phyloP scores from a whole-genome alignment of 176 grass and related monocot genomes.

The Paspalum vaginatum region DNA sequence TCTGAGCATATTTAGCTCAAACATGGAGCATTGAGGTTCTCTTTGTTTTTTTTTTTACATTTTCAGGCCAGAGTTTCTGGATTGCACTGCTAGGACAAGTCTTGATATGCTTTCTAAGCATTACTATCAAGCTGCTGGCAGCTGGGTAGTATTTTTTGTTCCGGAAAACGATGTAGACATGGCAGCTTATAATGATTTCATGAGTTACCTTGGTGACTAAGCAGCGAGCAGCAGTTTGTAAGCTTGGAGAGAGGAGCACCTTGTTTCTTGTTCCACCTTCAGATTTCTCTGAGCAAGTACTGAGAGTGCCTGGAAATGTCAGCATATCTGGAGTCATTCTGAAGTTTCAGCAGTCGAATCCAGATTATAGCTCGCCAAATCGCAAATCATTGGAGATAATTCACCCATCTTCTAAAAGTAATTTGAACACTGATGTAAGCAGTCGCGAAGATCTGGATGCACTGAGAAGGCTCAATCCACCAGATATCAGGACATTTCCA shows the following conservation, averaged over 20 bases:
- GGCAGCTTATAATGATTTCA: slow-evolving; percentile 91
- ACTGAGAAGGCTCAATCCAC: slow-evolving; percentile 41
- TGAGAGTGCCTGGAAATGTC: slow-evolving; percentile 91
- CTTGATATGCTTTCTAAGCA: slow-evolving; percentile 96
- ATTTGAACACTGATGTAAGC: slow-evolving; percentile 26
- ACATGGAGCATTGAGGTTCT: slow-evolving; percentile 10
- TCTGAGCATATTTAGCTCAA: slow-evolving; percentile 4
- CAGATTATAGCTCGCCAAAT: slow-evolving; percentile 50
- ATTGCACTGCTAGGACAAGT: slow-evolving; percentile 88
- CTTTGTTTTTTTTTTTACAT: slow-evolving; percentile 38
- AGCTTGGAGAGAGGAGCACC: slow-evolving; percentile 80
- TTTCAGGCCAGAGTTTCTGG: slow-evolving; percentile 79
- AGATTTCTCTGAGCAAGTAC: slow-evolving; percentile 90
- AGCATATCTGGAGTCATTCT: slow-evolving; percentile 96
- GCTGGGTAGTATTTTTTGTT: slow-evolving; percentile 98
- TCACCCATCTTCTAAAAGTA: slow-evolving; percentile 20
- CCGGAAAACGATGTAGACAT: slow-evolving; percentile 92
- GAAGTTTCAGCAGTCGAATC: slow-evolving; percentile 69
- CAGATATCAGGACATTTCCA: slow-evolving; percentile 51
- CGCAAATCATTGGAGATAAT: slow-evolving; percentile 40
- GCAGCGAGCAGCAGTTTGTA: slow-evolving; percentile 88
- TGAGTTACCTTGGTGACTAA: slow-evolving; percentile 97
- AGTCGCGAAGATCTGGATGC: slow-evolving; percentile 43
- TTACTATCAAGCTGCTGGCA: slow-evolving; percentile 78
- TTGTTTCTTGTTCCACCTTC: slow-evolving; percentile 97